These are phyloP conservation scores for Fusarium piperis DNA, from an alignment of 2,329 filamentous ascomycete species.

Conservation along the genomic window DNA sequence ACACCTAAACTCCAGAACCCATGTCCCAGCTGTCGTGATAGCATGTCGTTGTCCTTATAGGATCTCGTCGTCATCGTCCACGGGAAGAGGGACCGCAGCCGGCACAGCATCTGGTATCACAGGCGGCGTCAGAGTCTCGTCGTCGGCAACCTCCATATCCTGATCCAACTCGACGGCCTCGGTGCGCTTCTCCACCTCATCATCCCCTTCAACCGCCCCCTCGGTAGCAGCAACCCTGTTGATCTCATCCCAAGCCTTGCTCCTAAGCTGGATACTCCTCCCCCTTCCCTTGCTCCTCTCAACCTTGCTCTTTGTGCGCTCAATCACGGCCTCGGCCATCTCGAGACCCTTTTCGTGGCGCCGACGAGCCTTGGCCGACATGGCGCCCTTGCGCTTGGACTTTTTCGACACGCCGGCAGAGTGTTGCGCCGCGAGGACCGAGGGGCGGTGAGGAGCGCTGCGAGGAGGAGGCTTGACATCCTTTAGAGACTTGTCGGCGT, in stretches of 20 bases:
- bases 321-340: constrained; percentile 67
- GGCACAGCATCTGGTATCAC: background rate
- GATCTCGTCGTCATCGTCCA: constrained; percentile 42
- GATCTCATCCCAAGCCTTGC: constrained; percentile 67
- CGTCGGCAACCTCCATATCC: constrained; percentile 45
- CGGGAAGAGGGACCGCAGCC: constrained; percentile 13
- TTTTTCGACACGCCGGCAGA: constrained; percentile 75
- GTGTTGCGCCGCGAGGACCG: constrained; percentile 76
- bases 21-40: constrained; percentile 5
- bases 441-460: constrained; percentile 58
- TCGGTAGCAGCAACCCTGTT: constrained; percentile 53
- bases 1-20: constrained; percentile 39
- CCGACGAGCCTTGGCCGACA: constrained; percentile 64
- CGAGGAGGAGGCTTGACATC: constrained; percentile 62
- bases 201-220: constrained; percentile 32
- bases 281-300: constrained; percentile 63
- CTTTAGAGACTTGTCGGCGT: constrained; percentile 78
- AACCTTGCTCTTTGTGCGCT: constrained; percentile 66
- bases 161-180: constrained; percentile 48
- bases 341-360: constrained; percentile 68
- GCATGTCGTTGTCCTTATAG: background rate
- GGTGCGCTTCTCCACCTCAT: constrained; percentile 35
- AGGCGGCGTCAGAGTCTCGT: constrained; percentile 3
- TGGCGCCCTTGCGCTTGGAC: constrained; percentile 63
- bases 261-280: constrained; percentile 57